Evolutionary conservation across 345 rosid genomes (phyloP).

Genomic region (Jatropha curcas): DNA sequence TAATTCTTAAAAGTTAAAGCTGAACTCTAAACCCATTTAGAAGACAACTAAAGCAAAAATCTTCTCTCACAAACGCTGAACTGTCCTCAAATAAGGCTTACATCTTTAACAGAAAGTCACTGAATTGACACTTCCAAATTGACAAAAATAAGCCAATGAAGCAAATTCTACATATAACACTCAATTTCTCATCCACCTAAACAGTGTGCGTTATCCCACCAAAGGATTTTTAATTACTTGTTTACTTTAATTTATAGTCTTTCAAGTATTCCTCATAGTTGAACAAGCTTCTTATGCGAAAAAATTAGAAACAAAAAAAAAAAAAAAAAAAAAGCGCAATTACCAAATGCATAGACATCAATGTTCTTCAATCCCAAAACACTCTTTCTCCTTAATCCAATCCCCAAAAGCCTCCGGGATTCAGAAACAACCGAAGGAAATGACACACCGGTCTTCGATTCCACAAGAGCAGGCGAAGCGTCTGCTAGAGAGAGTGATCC

Average conservation of each 20-base stretch:
- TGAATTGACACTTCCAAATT: background rate
- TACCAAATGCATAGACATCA: constrained; percentile 85
- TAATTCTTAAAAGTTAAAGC: background rate
- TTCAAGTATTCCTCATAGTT: no score
- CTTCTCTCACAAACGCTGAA: background rate
- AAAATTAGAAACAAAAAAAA: background rate
- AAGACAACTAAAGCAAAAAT: background rate
- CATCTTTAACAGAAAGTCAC: background rate
- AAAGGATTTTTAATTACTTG: background rate
- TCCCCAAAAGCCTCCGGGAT: constrained; percentile 63
- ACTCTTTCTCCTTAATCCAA: constrained; percentile 74
- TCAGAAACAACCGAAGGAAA: constrained; percentile 60
- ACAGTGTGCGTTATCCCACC: background rate
- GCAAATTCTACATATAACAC: background rate
- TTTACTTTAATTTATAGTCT: no score
- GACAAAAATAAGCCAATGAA: background rate
- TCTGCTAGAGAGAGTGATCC: constrained; percentile 74
- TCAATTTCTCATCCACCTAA: background rate
- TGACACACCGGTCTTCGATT: constrained; percentile 61
- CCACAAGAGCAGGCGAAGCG: constrained; percentile 48
- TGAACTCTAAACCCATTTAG: background rate
- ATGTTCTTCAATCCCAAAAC: constrained; percentile 79
- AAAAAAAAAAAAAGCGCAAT: background rate
- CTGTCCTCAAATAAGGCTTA: background rate
- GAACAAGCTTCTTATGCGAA: no score